These are phyloP conservation scores for Cladophialophora carrionii DNA, from an alignment of 2,329 filamentous ascomycete genomes.

Conservation along the genomic window DNA sequence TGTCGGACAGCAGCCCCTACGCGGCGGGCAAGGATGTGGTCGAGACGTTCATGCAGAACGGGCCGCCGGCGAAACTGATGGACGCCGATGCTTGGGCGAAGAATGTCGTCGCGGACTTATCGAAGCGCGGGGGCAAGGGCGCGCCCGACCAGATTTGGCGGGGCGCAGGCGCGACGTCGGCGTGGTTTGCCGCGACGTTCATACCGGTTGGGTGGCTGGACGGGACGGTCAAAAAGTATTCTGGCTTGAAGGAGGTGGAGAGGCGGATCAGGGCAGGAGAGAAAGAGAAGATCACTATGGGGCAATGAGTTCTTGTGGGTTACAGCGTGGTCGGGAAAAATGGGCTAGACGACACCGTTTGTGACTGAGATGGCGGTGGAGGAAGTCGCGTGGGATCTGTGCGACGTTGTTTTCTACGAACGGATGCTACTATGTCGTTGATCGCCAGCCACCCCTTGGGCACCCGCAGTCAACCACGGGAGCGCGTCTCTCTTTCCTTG, in stretches of 20 bases:
- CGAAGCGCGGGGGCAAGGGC: constrained; percentile 49
- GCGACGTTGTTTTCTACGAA: neutral
- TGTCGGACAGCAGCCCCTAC: constrained; percentile 57
- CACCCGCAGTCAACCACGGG: too few relatives aligned
- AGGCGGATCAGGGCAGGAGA: neutral
- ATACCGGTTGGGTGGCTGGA: constrained; percentile 18
- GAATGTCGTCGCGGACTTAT: constrained; percentile 58
- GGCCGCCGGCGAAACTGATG: constrained; percentile 12
- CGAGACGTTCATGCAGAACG: constrained; percentile 13
- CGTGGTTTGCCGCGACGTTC: constrained; percentile 10
- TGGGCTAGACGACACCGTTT: too few relatives aligned
- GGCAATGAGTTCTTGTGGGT: neutral
- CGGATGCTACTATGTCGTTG: neutral
- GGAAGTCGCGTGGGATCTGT: too few relatives aligned
- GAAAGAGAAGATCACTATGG: neutral
- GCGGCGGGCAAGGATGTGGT: constrained; percentile 53
- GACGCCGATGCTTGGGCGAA: constrained; percentile 56
- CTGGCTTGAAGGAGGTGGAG: constrained; percentile 22
- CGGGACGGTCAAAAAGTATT: constrained; percentile 10
- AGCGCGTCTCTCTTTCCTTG: too few relatives aligned
- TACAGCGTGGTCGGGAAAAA: too few relatives aligned
- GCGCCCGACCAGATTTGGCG: constrained; percentile 30
- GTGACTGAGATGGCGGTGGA: neutral
- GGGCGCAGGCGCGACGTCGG: constrained; percentile 14
- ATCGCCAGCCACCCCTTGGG: too few relatives aligned